phyloP scores from a whole-genome alignment of 441 rosid genomes.

The Viola pubescens region DNA sequence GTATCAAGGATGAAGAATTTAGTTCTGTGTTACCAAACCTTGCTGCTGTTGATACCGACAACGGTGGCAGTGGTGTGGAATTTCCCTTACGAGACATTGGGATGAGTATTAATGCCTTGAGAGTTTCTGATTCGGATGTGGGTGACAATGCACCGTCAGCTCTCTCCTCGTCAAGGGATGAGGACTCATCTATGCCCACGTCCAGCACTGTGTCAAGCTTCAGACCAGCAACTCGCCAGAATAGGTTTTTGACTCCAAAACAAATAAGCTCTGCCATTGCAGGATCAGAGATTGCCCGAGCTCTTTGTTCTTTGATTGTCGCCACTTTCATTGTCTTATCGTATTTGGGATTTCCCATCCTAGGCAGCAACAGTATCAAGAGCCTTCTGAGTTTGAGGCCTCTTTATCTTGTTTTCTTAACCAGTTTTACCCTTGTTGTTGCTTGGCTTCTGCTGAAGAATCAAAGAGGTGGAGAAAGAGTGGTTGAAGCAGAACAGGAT shows the following conservation, averaged over 20 bases:
- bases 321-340: constrained; percentile 49
- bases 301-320: constrained; percentile 36
- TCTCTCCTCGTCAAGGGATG: constrained; percentile 23
- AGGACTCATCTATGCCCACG: constrained; percentile 24
- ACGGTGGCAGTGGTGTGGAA: constrained; percentile 10
- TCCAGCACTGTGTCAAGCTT: constrained; percentile 23
- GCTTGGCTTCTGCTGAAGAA: constrained; percentile 30
- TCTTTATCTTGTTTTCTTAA: constrained; percentile 53
- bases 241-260: constrained; percentile 32
- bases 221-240: constrained; percentile 6
- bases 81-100: not conserved
- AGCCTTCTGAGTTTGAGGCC: constrained; percentile 53
- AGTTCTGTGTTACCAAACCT: constrained; percentile 14
- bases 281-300: constrained; percentile 40
- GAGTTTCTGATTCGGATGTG: constrained; percentile 20
- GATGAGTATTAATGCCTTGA: constrained; percentile 13
- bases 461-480: constrained; percentile 22
- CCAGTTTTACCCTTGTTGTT: constrained; percentile 46
- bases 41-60: constrained; percentile 13
- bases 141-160: constrained; percentile 19
- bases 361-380: constrained; percentile 28
- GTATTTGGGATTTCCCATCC: constrained; percentile 43
- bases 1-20: constrained; percentile 5
- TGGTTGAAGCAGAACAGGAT: constrained; percentile 19
- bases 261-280: constrained; percentile 50